These are phyloP conservation scores for Penstemon davidsonii DNA, from an alignment of 257 asterid genomes.

Conservation along the genomic window DNA sequence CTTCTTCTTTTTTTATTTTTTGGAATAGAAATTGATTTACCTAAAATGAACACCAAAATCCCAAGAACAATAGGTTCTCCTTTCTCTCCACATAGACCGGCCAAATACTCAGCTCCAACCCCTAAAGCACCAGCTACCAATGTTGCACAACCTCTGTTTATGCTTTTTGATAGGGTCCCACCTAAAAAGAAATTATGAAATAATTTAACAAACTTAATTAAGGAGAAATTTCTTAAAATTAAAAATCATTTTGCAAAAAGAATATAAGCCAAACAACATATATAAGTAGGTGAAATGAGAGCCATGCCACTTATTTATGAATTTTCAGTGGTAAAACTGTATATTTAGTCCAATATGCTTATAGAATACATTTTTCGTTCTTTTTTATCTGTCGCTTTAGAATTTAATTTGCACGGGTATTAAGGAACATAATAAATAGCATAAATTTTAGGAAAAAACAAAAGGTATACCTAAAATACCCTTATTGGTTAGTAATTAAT, in stretches of 20 bases:
- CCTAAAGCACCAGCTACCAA: conserved; percentile 74
- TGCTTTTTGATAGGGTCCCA: conserved; percentile 63
- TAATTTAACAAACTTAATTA: neutral
- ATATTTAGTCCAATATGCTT: too few species aligned
- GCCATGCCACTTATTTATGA: too few species aligned
- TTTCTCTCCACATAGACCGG: conserved; percentile 51
- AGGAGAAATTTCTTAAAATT: neutral
- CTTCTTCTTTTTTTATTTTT: neutral
- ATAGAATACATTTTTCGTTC: too few species aligned
- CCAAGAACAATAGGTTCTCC: conserved; percentile 76
- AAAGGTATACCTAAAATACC: too few species aligned
- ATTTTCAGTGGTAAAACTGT: too few species aligned
- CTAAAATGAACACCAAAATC: conserved; percentile 56
- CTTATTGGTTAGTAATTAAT: too few species aligned
- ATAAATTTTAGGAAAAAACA: too few species aligned
- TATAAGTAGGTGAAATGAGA: neutral
- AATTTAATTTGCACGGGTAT: too few species aligned
- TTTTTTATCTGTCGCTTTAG: too few species aligned
- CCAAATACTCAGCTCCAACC: conserved; percentile 73
- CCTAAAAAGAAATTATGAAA: conserved; percentile 36
- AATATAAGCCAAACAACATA: conserved; percentile 11
- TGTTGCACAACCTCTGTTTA: conserved; percentile 76
- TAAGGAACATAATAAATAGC: too few species aligned
- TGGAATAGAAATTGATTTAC: conserved; percentile 31
- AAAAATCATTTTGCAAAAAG: neutral